A percentile compares a stretch with the other conserved stretches of the same genome.
These are phyloP conservation scores for Blastomyces emzantsi DNA, from an alignment of 2,329 filamentous ascomycete species.

Conservation along the genomic window DNA sequence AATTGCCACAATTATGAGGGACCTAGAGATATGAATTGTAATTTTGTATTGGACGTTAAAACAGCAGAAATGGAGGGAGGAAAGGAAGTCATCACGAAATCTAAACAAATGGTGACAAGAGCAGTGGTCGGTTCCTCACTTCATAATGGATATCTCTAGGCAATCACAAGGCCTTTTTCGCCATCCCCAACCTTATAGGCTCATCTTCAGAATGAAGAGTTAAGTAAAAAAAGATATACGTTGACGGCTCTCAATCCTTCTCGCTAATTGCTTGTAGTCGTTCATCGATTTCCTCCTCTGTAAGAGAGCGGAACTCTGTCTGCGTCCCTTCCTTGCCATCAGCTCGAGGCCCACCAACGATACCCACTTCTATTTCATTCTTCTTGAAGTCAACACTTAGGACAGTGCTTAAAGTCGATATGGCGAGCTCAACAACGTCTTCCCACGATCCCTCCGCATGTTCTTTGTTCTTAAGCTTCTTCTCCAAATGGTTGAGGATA, in stretches of 20 bases:
- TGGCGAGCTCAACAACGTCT: slow-evolving; percentile 94
- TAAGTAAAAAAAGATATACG: slow-evolving; percentile 5
- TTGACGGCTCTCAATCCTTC: slow-evolving; percentile 64
- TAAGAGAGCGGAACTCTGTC: slow-evolving; percentile 74
- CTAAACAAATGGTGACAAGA: neutral
- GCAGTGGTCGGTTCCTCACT: slow-evolving; percentile 3
- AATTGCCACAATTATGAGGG: slow-evolving; percentile 4
- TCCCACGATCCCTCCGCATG: slow-evolving; percentile 86
- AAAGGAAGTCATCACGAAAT: slow-evolving; percentile 4
- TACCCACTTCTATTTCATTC: slow-evolving; percentile 94
- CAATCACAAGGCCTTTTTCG: neutral
- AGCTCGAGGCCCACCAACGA: slow-evolving; percentile 76
- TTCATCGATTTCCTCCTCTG: slow-evolving; percentile 97
- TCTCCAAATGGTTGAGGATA: slow-evolving; percentile 95
- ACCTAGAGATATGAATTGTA: slow-evolving; percentile 1
- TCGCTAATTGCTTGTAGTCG: slow-evolving; percentile 95
- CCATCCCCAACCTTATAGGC: neutral
- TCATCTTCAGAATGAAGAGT: neutral
- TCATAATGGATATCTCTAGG: neutral
- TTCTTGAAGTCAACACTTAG: slow-evolving; percentile 99
- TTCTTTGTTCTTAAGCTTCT: slow-evolving; percentile 99
- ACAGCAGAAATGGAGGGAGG: neutral
- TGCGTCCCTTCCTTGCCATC: slow-evolving; percentile 79
- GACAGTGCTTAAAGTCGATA: slow-evolving; percentile 89
- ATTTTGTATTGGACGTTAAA: slow-evolving; percentile 8